These are phyloP conservation scores for Pneumocystis oryctolagi DNA, from an alignment of 1,139 yeast genomes.

Conservation along the genomic window DNA sequence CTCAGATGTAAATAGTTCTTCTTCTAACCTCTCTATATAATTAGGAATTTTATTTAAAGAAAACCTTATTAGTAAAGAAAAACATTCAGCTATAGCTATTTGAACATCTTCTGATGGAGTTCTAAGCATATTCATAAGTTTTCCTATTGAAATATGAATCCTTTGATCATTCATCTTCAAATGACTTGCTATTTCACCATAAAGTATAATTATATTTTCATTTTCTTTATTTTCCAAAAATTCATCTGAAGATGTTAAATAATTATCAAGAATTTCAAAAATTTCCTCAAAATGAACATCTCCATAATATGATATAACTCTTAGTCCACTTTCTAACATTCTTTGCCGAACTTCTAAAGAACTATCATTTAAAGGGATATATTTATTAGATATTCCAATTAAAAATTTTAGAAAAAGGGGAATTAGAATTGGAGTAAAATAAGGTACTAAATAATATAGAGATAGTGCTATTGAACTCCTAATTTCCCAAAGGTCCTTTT, in stretches of 20 bases:
- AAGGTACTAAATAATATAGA: neutral
- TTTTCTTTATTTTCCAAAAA: slow-evolving; percentile 48
- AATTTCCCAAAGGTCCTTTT: slow-evolving; percentile 66
- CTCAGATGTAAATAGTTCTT: slow-evolving; percentile 40
- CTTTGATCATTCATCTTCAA: slow-evolving; percentile 50
- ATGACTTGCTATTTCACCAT: slow-evolving; percentile 80
- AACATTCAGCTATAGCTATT: slow-evolving; percentile 67
- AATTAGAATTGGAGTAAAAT: neutral
- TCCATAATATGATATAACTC: slow-evolving; percentile 53
- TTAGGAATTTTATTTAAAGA: slow-evolving; percentile 29
- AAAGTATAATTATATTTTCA: slow-evolving; percentile 69
- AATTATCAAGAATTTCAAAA: slow-evolving; percentile 60
- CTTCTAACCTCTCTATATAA: slow-evolving; percentile 45
- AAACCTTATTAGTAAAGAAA: slow-evolving; percentile 66
- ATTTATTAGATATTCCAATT: slow-evolving; percentile 36
- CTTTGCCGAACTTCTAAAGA: slow-evolving; percentile 63
- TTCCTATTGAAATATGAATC: slow-evolving; percentile 46
- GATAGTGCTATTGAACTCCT: slow-evolving; percentile 45
- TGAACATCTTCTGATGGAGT: slow-evolving; percentile 86
- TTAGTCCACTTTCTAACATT: slow-evolving; percentile 78
- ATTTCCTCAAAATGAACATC: slow-evolving; percentile 47
- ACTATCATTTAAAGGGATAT: slow-evolving; percentile 52
- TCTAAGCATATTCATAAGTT: slow-evolving; percentile 58
- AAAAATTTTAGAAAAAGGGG: slow-evolving; percentile 24
- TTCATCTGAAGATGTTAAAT: slow-evolving; percentile 27